Conservation (phyloP, 306 rosid species). For the Cicer judaicum region DNA sequence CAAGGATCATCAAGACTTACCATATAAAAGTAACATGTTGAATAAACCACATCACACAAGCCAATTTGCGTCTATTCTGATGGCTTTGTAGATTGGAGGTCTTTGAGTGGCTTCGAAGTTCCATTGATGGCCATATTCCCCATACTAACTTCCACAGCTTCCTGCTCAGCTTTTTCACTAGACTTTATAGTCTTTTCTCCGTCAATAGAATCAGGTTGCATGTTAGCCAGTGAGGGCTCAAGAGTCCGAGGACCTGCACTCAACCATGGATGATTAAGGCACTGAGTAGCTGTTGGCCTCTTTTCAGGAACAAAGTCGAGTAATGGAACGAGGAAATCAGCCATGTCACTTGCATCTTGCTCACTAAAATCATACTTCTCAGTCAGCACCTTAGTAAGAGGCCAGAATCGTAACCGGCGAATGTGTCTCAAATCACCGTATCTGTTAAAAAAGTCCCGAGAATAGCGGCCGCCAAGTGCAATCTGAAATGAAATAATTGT, state of each 20-base stretch:
- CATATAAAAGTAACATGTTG: conserved; percentile 41
- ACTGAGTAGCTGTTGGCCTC: conserved; percentile 89
- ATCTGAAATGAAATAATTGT: conserved; percentile 58
- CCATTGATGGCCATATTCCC: conserved; percentile 64
- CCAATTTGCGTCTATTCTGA: conserved; percentile 21
- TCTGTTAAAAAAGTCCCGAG: conserved; percentile 94
- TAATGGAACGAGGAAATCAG: conserved; percentile 75
- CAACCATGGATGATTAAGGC: conserved; percentile 91
- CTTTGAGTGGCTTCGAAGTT: conserved; percentile 57
- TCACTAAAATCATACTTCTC: conserved; percentile 93
- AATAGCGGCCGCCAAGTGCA: conserved; percentile 95
- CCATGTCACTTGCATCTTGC: conserved; percentile 77
- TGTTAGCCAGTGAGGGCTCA: conserved; percentile 56
- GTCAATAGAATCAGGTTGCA: conserved; percentile 46
- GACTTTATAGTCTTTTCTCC: conserved; percentile 47
- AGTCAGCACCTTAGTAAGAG: conserved; percentile 73
- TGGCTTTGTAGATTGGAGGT: conserved; percentile 44
- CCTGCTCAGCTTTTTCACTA: conserved; percentile 66
- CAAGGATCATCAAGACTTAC: conserved; percentile 30
- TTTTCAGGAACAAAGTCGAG: conserved; percentile 94
- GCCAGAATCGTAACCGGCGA: conserved; percentile 92
- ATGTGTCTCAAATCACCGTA: conserved; percentile 93
- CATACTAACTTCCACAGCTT: conserved; percentile 67
- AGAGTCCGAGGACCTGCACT: conserved; percentile 68
- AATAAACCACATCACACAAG: conserved; percentile 22